Percentiles rank a stretch among this genome's conserved stretches.
phyloP scores from a whole-genome alignment of 2,329 filamentous ascomycete genomes.

The Epichloe baconii region DNA sequence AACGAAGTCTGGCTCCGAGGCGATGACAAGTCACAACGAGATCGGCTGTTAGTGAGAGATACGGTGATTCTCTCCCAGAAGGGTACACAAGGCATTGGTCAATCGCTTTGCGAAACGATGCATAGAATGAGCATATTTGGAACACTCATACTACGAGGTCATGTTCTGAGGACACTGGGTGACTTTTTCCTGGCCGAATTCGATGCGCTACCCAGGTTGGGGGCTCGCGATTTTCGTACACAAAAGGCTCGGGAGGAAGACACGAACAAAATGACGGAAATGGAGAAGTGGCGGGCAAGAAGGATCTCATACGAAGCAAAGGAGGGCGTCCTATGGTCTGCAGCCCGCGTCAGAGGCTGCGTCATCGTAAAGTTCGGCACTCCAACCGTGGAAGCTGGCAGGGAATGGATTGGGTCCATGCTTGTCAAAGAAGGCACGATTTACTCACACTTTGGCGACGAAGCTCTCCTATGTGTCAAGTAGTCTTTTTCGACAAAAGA shows the following conservation, averaged over 20 bases:
- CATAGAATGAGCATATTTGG: slow-evolving; percentile 66
- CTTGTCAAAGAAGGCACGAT: slow-evolving; percentile 63
- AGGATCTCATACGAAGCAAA: slow-evolving; percentile 46
- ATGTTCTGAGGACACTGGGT: slow-evolving; percentile 50
- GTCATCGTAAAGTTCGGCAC: slow-evolving; percentile 88
- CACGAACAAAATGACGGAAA: slow-evolving; percentile 22
- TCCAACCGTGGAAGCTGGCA: slow-evolving; percentile 64
- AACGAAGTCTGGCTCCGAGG: slow-evolving; percentile 68
- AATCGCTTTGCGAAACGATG: slow-evolving; percentile 48
- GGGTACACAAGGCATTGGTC: slow-evolving; percentile 24
- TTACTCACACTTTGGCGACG: slow-evolving; percentile 58
- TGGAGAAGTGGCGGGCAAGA: slow-evolving; percentile 39
- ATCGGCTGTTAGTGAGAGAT: slow-evolving; percentile 68
- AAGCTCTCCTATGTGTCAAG: slow-evolving; percentile 64
- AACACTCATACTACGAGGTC: slow-evolving; percentile 71
- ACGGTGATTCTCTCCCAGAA: slow-evolving; percentile 60
- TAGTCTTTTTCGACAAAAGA: slow-evolving; percentile 16
- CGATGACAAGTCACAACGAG: slow-evolving; percentile 20
- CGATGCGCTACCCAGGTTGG: slow-evolving; percentile 63
- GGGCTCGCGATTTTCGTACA: slow-evolving; percentile 61
- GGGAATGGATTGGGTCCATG: slow-evolving; percentile 68
- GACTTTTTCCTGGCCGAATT: slow-evolving; percentile 73
- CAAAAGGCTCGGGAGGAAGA: slow-evolving; percentile 33
- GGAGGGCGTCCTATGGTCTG: slow-evolving; percentile 64
- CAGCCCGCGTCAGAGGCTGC: slow-evolving; percentile 66